Percentiles rank a stretch among this genome's conserved stretches.
Conservation (phyloP, 176 grass and related monocot species). For the Alloteropsis semialata region DNA sequence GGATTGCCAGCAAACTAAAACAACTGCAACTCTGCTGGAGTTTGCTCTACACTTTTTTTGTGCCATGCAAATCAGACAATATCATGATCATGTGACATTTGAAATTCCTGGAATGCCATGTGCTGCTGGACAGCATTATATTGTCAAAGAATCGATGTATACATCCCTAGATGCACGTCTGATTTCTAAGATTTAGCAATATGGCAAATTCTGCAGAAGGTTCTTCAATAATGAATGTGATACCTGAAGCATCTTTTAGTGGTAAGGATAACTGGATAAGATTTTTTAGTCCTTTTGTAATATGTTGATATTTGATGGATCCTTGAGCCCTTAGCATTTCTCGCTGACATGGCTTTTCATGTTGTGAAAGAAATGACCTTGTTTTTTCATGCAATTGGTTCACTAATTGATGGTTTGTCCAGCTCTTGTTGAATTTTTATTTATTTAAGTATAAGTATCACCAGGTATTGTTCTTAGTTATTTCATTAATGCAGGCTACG, state of each 20-base stretch:
- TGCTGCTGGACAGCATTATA: constrained; percentile 45
- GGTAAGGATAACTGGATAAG: constrained; percentile 53
- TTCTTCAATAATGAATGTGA: constrained; percentile 47
- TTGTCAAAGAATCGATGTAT: constrained; percentile 49
- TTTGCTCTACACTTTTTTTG: constrained; percentile 24
- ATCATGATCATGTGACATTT: constrained; percentile 24
- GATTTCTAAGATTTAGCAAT: constrained; percentile 65
- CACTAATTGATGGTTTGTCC: constrained; percentile 32
- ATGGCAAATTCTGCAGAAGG: constrained; percentile 50
- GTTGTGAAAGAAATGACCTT: constrained; percentile 25
- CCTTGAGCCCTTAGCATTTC: constrained; percentile 21
- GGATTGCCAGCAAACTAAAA: constrained; percentile 22
- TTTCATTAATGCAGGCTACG: constrained; percentile 50
- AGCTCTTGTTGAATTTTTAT: background rate
- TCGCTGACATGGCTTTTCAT: constrained; percentile 26
- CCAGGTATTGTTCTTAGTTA: constrained; percentile 15
- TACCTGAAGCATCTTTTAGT: constrained; percentile 55
- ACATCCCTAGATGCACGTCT: constrained; percentile 45
- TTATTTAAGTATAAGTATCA: constrained; percentile 2
- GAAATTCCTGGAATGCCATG: constrained; percentile 39
- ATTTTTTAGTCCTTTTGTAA: constrained; percentile 24
- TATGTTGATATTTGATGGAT: constrained; percentile 15
- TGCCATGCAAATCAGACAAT: constrained; percentile 31
- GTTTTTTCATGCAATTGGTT: constrained; percentile 14
- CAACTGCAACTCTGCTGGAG: constrained; percentile 21